phyloP scores from a whole-genome alignment of 108 stramenopile genomes.

The Schizochytrium sp. region DNA sequence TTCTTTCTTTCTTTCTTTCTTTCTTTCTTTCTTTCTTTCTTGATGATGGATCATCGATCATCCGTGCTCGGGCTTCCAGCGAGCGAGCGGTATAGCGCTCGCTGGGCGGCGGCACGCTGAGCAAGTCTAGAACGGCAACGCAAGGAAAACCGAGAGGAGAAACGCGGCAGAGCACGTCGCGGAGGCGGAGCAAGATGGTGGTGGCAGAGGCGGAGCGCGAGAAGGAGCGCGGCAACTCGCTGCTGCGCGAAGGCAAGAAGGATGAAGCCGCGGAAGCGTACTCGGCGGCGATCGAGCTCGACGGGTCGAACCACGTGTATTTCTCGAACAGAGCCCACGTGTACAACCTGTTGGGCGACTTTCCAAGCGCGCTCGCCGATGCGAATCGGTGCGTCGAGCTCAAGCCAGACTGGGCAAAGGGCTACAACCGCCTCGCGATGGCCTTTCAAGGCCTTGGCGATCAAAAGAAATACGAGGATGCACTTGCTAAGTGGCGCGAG shows the following conservation, averaged over 20 bases:
- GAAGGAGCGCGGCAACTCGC: conserved; percentile 60
- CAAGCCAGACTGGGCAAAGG: conserved; percentile 11
- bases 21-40: no score
- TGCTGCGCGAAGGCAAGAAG: conserved; percentile 66
- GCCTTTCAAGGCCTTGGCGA: not conserved
- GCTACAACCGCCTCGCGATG: not conserved
- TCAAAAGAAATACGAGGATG: not conserved
- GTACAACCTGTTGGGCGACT: not conserved
- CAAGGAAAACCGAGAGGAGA: no score
- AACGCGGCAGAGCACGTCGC: no score
- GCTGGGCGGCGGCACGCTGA: no score
- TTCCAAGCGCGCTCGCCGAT: not conserved
- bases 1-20: no score
- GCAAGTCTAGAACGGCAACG: no score
- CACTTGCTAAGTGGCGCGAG: not conserved
- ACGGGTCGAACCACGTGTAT: conserved; percentile 74
- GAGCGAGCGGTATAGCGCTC: no score
- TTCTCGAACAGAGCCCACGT: conserved; percentile 70
- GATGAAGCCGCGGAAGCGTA: conserved; percentile 72
- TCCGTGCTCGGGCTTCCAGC: no score
- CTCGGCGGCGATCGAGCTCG: conserved; percentile 71
- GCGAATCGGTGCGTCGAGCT: conserved; percentile 15
- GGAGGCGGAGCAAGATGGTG: not conserved
- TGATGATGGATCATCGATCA: no score
- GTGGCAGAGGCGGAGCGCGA: not conserved